Base-by-base conservation (phyloP, 106 monocot genomes). In the Dendrobium nobile region DNA sequence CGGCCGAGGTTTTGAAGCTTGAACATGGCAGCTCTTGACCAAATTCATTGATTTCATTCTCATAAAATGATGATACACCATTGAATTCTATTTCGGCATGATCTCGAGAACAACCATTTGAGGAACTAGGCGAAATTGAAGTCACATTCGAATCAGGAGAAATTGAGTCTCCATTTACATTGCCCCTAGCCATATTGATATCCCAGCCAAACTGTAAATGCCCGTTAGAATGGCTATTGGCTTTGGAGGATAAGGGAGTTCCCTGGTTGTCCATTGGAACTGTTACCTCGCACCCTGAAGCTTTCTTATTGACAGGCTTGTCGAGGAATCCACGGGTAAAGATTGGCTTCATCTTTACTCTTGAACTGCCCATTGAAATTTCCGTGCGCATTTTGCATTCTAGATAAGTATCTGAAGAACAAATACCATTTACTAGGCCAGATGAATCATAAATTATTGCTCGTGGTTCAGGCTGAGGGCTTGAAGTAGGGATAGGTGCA, bases 281-380 rank as follows among this genome's bases (percentile, higher is more conserved):
- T 75, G 28, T 22, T 75, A 26, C 22, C 37, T 13, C 42, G 15
- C 44, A 9, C 18, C 33, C 45, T 1, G 33, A 4, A 22, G 79
- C 45, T 47, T 81, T 80, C 73, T 80, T 75, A 56, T 55, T 54
- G 10, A 76, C 75, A 20, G 81, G 67, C 18, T 20, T 78, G 51
- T 83, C 75, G 51, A 86, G 84, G 51, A 82, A 86, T 73, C 87
- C 85, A 61, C 27, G 75, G 73, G 84, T 56, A 78, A 86, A 81
- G 8, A 89, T 33, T 41, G 75, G 75, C 44, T 78, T 82, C 75
- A 80, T 42, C 59, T 86, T 78, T 8, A 44, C 19, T 5, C n/a
- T 20, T 2, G 43, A 78, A 47, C 84, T 70, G 54, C 72, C 79
- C 80, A 31, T 78, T 20, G 37, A 2, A 6, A 72, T 10, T 37